These are phyloP conservation scores for Amoeboaphelidium protococcarum DNA, from an alignment of 371 early-diverging fungal species.

Conservation along the genomic window DNA sequence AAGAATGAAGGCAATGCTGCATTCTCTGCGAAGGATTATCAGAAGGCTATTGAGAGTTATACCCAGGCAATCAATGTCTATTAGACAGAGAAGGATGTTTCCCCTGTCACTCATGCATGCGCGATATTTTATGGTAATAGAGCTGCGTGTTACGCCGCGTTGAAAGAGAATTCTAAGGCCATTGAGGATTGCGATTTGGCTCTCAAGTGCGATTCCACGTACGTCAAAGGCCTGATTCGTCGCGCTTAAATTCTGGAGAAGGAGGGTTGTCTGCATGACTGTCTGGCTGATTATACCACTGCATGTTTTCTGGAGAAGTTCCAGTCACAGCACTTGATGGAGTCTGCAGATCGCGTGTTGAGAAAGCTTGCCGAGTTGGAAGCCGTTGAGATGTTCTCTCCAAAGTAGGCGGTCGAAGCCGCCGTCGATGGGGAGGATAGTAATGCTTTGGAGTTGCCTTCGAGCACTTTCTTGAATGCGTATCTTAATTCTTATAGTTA, in stretches of 20 bases:
- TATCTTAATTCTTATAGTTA: slow-evolving; percentile 67
- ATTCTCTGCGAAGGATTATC: not conserved
- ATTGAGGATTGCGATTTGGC: slow-evolving; percentile 18
- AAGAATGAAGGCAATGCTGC: not conserved
- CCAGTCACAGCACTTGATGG: slow-evolving; percentile 46
- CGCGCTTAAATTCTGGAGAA: slow-evolving; percentile 19
- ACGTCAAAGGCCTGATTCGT: slow-evolving; percentile 18
- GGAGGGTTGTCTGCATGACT: slow-evolving; percentile 29
- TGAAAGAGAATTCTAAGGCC: slow-evolving; percentile 31
- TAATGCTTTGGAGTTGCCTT: slow-evolving; percentile 63
- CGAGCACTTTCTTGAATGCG: slow-evolving; percentile 61
- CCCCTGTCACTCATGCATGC: too few relatives aligned
- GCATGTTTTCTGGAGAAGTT: slow-evolving; percentile 79
- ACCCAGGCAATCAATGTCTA: too few relatives aligned
- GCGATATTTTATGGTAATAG: not conserved
- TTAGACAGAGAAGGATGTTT: too few relatives aligned
- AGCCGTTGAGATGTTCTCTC: slow-evolving; percentile 45
- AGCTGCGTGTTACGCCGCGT: not conserved
- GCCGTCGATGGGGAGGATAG: too few relatives aligned
- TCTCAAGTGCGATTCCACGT: slow-evolving; percentile 12
- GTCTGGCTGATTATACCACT: slow-evolving; percentile 70
- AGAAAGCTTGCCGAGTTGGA: slow-evolving; percentile 46
- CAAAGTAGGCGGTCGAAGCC: not conserved
- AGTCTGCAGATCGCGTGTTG: slow-evolving; percentile 64
- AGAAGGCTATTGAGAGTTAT: not conserved